Conservation (phyloP, 148 eudicot genomes). For the Linanthus parryae region DNA sequence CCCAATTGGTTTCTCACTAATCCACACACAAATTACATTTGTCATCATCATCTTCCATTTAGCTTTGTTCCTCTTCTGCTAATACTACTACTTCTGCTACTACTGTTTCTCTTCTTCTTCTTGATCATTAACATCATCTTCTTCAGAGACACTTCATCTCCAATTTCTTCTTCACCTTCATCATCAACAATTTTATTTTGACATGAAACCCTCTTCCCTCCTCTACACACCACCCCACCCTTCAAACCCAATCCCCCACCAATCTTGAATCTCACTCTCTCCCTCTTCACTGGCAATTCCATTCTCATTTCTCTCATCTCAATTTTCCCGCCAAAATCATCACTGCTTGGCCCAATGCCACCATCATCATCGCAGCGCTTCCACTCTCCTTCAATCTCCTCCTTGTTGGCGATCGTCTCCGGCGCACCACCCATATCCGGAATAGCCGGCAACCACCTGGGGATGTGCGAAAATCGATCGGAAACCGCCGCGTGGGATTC, state of each 20-base stretch:
- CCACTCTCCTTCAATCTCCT: slow-evolving; percentile 14
- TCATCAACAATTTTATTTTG: not conserved
- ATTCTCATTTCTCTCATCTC: slow-evolving; percentile 8
- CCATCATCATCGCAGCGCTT: not conserved
- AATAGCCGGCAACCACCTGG: slow-evolving; percentile 65
- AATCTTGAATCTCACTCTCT: slow-evolving; percentile 40
- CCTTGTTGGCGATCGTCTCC: not conserved
- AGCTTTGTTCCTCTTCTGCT: not conserved
- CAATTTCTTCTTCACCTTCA: not conserved
- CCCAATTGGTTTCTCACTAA: not conserved
- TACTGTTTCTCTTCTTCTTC: not conserved
- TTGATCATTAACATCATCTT: not conserved
- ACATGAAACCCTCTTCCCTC: slow-evolving; percentile 32
- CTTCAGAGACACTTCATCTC: not conserved
- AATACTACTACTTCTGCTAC: not conserved
- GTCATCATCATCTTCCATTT: not conserved
- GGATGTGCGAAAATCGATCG: no score
- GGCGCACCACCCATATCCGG: slow-evolving; percentile 17
- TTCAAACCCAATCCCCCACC: slow-evolving; percentile 19
- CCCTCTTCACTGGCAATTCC: slow-evolving; percentile 28
- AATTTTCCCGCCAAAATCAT: not conserved
- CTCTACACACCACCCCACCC: slow-evolving; percentile 34
- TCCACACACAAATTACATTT: not conserved
- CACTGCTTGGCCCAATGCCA: not conserved
- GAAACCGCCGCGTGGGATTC: no score